phyloP scores from a whole-genome alignment of 2,329 filamentous ascomycete genomes.

The Phyllosticta capitalensis region DNA sequence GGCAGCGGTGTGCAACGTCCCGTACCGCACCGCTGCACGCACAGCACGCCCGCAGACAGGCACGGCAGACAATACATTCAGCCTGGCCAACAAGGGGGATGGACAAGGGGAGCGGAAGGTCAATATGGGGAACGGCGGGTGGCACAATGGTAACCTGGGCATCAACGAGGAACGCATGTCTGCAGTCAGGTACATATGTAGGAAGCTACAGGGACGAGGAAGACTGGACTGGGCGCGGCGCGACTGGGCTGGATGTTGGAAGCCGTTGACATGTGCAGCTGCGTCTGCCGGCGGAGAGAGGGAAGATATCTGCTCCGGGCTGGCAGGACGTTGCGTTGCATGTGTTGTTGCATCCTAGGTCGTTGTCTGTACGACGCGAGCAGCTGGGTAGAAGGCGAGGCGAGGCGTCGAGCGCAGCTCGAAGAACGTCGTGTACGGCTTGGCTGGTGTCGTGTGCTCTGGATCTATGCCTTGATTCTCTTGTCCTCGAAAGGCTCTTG shows the following conservation, averaged over 20 bases:
- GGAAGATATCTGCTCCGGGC: neutral
- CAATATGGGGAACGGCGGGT: neutral
- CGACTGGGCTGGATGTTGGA: neutral
- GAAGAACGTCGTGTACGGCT: neutral
- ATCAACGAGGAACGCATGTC: too few species aligned
- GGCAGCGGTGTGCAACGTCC: neutral
- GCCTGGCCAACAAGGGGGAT: too few species aligned
- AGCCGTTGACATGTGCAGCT: neutral
- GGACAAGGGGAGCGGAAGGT: too few species aligned
- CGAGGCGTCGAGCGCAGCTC: neutral
- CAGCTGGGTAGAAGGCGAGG: neutral
- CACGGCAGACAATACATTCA: neutral
- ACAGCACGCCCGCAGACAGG: neutral
- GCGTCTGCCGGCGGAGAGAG: too few species aligned
- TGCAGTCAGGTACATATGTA: too few species aligned
- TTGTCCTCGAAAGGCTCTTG: too few species aligned
- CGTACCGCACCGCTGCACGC: neutral
- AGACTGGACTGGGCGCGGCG: too few species aligned
- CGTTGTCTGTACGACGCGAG: neutral
- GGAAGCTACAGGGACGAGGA: too few species aligned
- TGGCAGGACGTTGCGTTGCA: neutral
- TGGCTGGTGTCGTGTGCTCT: neutral
- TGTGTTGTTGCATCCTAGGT: neutral
- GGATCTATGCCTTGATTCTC: too few species aligned
- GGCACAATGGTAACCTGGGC: neutral